Percentiles rank a stretch among this genome's conserved stretches.
These are phyloP conservation scores for Yarrowia sp. DNA, from an alignment of 805 yeast species.

Conservation along the genomic window DNA sequence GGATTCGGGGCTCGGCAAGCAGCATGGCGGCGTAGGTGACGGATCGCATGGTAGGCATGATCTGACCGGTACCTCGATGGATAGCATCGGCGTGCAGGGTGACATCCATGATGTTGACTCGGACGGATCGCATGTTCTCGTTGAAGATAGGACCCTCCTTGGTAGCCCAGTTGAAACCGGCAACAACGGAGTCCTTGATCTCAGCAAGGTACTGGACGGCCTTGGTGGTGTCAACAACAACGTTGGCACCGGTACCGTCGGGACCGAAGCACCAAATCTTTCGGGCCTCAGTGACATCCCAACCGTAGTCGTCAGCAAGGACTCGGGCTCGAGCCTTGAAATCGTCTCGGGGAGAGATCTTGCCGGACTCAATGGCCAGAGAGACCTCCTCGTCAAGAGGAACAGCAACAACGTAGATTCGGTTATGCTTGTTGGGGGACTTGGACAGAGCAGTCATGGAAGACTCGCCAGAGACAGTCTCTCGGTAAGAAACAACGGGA, in stretches of 20 bases:
- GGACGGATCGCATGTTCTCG: conserved; percentile 94
- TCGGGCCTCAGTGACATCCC: conserved; percentile 99
- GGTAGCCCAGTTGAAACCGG: conserved; percentile 99
- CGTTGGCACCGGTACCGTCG: conserved; percentile 98
- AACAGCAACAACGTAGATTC: conserved; percentile 97
- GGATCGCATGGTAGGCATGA: conserved; percentile 99
- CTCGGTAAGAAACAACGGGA: conserved; percentile 98
- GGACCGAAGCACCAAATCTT: conserved; percentile 99
- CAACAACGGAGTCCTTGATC: conserved; percentile 99
- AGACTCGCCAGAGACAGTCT: conserved; percentile 93
- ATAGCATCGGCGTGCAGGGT: conserved; percentile 99
- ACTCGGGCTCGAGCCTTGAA: conserved; percentile 98
- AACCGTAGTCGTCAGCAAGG: conserved; percentile 98
- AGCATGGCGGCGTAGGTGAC: conserved; percentile 98
- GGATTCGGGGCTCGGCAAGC: conserved; percentile 98
- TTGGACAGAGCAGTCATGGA: conserved; percentile 95
- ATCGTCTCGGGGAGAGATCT: conserved; percentile 93
- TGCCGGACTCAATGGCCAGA: conserved; percentile 90
- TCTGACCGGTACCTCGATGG: conserved; percentile 99
- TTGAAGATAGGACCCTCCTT: conserved; percentile 99
- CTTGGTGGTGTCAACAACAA: conserved; percentile 99
- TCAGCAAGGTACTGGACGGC: conserved; percentile 99
- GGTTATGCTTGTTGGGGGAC: conserved; percentile 99
- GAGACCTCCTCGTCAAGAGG: conserved; percentile 94
- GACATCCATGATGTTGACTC: conserved; percentile 98